Base-by-base conservation (phyloP, 768 basidiomycete species). In the Chalciporus sphaerocephalus region DNA sequence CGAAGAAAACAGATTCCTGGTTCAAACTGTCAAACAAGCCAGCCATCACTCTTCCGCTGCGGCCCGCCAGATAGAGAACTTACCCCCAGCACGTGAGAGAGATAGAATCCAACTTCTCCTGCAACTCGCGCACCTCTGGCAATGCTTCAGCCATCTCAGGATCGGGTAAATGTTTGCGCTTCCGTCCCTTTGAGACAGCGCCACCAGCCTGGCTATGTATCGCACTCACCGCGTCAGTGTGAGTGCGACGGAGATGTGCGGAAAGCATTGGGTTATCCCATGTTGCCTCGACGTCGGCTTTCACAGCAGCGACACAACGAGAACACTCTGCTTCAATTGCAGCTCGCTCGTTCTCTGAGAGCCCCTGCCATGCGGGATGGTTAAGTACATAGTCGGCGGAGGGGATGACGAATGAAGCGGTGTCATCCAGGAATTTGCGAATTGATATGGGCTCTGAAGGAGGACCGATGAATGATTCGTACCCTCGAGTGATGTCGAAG, bases 81-180 rank as follows among this genome's bases (percentile, higher is more conserved):
- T 55, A 87, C 86, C 72, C 74, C 78, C 81, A 87, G 53, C 80
- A 75, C 32, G 66, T 72, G 17, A 90, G 70, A 33, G 74, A 60
- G 13, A 81, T 64, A 3, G 56, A 52, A 10, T 80, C 78, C n/a
- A 90, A 58, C 16, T 67, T 68, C 36, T 70, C 64, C 55, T 81
- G 75, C 5, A 89, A 54, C 2, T 59, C 59, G 1, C 62, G 55
- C 1, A 82, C 73, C 21, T 83, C 79, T 6, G 72, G 62, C 4
- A 66, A 59, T 36, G 74, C 69, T n/a, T 68, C 48, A 6, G 39
- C 43, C 1, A 44, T 39, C 20, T 61, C 57, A 1, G 51, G 47
- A 16, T 55, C 51, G 0, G 52, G 48, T 8, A 58, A n/a, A 46
- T 66, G 61, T 44, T 72, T 74, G 47, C 68, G 69, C 44, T 67